Evolutionary conservation across 208 protist genomes (phyloP).

Genomic region (Acanthamoeba culbertsoni): DNA sequence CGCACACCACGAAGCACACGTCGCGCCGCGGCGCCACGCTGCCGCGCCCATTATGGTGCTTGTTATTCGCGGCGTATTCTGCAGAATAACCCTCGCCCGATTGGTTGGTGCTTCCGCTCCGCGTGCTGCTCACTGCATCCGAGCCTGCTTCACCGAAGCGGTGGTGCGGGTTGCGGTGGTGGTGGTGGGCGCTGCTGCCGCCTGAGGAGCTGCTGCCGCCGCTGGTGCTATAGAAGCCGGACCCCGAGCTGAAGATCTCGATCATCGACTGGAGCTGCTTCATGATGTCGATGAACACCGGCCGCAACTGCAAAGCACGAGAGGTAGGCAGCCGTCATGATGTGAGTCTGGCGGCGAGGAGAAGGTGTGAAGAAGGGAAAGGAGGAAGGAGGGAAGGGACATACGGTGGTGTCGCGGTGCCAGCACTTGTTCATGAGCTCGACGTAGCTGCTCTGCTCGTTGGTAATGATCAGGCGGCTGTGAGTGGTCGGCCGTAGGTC

Average conservation of each 20-base stretch:
- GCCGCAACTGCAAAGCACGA: background rate
- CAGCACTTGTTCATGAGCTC: conserved; percentile 26
- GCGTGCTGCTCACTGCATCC: background rate
- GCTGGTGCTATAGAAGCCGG: background rate
- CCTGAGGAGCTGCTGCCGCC: background rate
- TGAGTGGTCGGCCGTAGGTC: background rate
- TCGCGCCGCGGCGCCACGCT: background rate
- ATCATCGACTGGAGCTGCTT: background rate
- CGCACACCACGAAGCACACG: background rate
- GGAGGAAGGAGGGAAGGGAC: background rate
- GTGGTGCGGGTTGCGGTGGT: background rate
- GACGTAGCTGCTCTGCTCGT: background rate
- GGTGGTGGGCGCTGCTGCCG: background rate
- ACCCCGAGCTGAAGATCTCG: background rate
- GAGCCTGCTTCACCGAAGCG: background rate
- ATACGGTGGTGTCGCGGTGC: background rate
- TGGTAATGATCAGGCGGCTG: background rate
- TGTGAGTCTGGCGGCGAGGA: background rate
- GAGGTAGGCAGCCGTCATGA: background rate
- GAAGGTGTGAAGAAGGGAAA: background rate
- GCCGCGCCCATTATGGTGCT: background rate
- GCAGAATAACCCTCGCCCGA: background rate
- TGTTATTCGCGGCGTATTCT: background rate
- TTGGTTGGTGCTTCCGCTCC: background rate
- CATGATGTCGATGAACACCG: background rate